These are phyloP conservation scores for Diplosphaera chodatii DNA, from an alignment of 139 green algal species.

Conservation along the genomic window DNA sequence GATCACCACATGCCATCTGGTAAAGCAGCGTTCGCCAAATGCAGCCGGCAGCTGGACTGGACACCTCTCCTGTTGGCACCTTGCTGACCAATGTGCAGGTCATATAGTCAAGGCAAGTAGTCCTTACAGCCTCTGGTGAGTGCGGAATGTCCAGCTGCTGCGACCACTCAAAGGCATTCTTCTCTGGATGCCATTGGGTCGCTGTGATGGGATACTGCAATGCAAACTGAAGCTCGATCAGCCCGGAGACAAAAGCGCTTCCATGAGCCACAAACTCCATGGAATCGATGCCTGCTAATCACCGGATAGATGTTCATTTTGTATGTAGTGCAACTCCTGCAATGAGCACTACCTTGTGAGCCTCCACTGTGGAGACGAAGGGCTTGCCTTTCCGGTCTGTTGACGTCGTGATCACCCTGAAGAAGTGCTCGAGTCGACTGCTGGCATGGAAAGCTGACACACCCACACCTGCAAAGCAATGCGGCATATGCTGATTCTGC, in stretches of 20 bases:
- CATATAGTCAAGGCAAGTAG: slow-evolving; percentile 10
- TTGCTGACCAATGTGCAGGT: too few species aligned
- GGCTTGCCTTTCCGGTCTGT: slow-evolving; percentile 46
- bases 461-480: slow-evolving; percentile 51
- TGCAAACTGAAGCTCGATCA: background rate
- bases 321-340: too few species aligned
- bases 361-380: slow-evolving; percentile 75
- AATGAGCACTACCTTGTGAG: slow-evolving; percentile 16
- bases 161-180: slow-evolving; percentile 78
- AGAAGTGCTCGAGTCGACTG: slow-evolving; percentile 47
- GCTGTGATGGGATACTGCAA: slow-evolving; percentile 48
- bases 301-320: too few species aligned
- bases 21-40: too few species aligned
- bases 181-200: slow-evolving; percentile 83
- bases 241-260: too few species aligned
- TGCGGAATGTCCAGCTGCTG: slow-evolving; percentile 64
- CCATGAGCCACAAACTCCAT: too few species aligned
- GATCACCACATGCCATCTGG: too few species aligned
- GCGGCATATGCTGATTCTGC: too few species aligned
- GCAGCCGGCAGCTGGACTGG: too few species aligned
- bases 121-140: slow-evolving; percentile 31
- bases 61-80: too few species aligned
- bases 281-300: too few species aligned
- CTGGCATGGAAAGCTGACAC: slow-evolving; percentile 52
- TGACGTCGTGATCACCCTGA: slow-evolving; percentile 58